A percentile compares a stretch with the other conserved stretches of the same genome.
Evolutionary conservation across 2,329 filamentous ascomycete species (phyloP).

Genomic region (Periconia digitata): DNA sequence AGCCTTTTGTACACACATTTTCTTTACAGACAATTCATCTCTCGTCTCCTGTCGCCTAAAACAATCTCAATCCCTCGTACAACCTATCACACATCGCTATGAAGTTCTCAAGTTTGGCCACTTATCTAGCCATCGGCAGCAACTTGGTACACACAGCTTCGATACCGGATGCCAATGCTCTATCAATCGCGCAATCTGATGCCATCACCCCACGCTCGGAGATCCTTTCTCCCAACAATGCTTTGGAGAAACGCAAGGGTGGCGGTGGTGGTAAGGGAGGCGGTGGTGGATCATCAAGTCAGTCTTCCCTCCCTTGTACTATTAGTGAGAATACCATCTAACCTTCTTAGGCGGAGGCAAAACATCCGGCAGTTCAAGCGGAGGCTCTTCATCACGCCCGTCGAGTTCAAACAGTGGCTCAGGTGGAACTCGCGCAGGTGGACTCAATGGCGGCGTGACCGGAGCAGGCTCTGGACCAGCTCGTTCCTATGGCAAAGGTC

Average conservation of each 20-base stretch:
- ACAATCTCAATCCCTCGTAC: background rate
- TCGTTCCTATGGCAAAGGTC: constrained; percentile 62
- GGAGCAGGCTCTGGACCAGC: constrained; percentile 59
- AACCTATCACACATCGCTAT: constrained; percentile 20
- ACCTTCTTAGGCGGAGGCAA: constrained; percentile 16
- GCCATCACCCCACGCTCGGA: constrained; percentile 15
- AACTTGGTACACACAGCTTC: constrained; percentile 28
- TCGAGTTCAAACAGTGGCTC: constrained; percentile 12
- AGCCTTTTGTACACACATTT: no score
- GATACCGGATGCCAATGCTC: constrained; percentile 28
- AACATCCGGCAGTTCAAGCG: no score
- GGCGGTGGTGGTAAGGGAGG: constrained; percentile 34
- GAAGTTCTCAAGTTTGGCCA: constrained; percentile 27
- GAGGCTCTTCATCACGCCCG: constrained; percentile 12
- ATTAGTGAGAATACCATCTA: background rate
- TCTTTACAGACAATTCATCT: no score
- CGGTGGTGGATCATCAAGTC: constrained; percentile 9
- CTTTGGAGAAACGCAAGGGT: constrained; percentile 42
- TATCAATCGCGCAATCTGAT: constrained; percentile 18
- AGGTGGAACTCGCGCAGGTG: constrained; percentile 25
- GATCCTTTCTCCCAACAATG: constrained; percentile 34
- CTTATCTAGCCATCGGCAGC: constrained; percentile 23
- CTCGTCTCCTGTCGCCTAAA: no score
- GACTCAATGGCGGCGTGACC: constrained; percentile 48
- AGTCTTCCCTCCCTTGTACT: background rate